phyloP scores from a whole-genome alignment of 371 early-diverging fungal genomes.

The Apophysomyces sp. region DNA sequence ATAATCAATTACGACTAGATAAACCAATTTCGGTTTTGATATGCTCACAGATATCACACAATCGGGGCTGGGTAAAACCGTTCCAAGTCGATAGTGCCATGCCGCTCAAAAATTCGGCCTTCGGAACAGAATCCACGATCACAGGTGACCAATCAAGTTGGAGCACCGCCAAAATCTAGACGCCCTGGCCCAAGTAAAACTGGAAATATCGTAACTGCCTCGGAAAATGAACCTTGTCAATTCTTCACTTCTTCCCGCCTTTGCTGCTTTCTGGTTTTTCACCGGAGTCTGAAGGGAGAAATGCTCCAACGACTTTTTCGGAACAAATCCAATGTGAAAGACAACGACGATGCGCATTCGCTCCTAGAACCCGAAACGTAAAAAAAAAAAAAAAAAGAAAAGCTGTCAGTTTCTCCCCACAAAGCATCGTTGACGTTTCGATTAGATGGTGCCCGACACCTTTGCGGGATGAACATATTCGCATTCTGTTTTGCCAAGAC shows the following conservation, averaged over 20 bases:
- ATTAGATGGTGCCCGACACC: slow-evolving; percentile 33
- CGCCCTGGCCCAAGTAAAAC: too few relatives aligned
- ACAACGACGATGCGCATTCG: slow-evolving; percentile 31
- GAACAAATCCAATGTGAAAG: slow-evolving; percentile 32
- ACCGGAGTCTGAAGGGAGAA: slow-evolving; percentile 1
- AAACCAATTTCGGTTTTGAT: too few relatives aligned
- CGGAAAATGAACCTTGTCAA: not conserved
- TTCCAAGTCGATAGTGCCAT: too few relatives aligned
- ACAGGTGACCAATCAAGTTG: too few relatives aligned
- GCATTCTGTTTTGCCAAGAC: slow-evolving; percentile 43
- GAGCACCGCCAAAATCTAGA: too few relatives aligned
- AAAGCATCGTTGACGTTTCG: not conserved
- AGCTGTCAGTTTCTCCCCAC: not conserved
- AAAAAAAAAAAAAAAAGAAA: slow-evolving; percentile 9
- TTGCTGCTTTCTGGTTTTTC: not conserved
- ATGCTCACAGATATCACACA: too few relatives aligned
- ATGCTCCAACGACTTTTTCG: slow-evolving; percentile 48
- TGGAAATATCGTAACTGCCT: too few relatives aligned
- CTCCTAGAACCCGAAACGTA: slow-evolving; percentile 44
- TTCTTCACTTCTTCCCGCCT: not conserved
- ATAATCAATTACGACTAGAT: too few relatives aligned
- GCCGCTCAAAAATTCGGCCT: too few relatives aligned
- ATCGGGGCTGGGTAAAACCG: too few relatives aligned
- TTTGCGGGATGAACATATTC: slow-evolving; percentile 32
- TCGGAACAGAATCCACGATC: too few relatives aligned